Evolutionary conservation across 2,329 filamentous ascomycete genomes (phyloP), one percentile per base, ranked within the genome.

Genomic region (Paramyrothecium roridum): DNA sequence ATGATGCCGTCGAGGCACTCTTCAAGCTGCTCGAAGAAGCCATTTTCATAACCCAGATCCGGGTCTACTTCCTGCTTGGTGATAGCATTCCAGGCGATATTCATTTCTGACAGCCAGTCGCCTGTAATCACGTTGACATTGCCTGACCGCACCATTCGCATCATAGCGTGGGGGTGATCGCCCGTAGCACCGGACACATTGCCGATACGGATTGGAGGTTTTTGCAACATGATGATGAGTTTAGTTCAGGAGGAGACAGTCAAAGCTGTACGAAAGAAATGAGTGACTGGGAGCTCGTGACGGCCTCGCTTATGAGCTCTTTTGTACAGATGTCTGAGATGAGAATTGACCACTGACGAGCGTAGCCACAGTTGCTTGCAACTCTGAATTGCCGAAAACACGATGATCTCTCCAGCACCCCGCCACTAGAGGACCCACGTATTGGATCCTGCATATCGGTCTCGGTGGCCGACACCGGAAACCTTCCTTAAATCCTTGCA

Each of bases 51-150:
- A 34, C 73, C 72, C 3, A 68, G 56, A 8, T 52, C 56, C 3
- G 67, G 64, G 22, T 72, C 65, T 20, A 66, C 66, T 45, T 70
- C 66, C 16, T 69, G 61, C 50, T 71, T 67, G 34, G 64, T 63
- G 55, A 71, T 76, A 52, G 68, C 63, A 59, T 69, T 64, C 68
- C 57, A 72, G 54, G 80, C 77, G 71, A 84, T 81, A 63, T 83
- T 84, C 58, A 76, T 76, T 58, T 75, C 73, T 11, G 72, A 73
- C 48, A 75, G 66, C 66, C 72, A 75, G 61, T 75, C 72, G 20
- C 72, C 72, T 2, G 69, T 71, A 33, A 75, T 73, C 47, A 74
- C 70, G 50, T 74, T 64, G 8, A 73, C 61, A 45, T 67, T 60
- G 8, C 65, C 67, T 3, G 65, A 63, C 33, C 61, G 60, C 8